These are phyloP conservation scores for Paramecium bursaria DNA, from an alignment of 73 alveolate genomes.

Conservation along the genomic window DNA sequence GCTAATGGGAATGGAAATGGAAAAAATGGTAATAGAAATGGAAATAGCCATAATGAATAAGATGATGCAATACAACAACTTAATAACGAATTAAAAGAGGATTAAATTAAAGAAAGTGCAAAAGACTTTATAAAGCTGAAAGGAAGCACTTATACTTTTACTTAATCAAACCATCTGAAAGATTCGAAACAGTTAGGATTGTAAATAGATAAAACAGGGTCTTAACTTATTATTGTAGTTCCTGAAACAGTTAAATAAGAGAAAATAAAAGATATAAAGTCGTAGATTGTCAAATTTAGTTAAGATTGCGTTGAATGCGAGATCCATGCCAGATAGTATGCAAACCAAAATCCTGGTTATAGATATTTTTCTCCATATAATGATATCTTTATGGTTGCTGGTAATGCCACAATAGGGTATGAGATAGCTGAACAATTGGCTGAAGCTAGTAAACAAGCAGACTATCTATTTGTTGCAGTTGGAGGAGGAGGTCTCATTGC, in stretches of 20 bases:
- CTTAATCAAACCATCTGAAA: too few species aligned
- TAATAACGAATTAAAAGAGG: too few species aligned
- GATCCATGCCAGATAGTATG: conserved; percentile 2
- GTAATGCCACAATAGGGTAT: conserved; percentile 14
- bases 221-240: too few species aligned
- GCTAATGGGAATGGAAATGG: too few species aligned
- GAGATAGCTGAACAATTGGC: neutral
- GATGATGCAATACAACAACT: too few species aligned
- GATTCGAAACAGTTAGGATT: too few species aligned
- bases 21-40: too few species aligned
- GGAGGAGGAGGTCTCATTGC: conserved; percentile 48
- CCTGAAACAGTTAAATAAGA: conserved; percentile 13
- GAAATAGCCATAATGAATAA: too few species aligned
- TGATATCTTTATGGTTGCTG: conserved; percentile 26
- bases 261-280: neutral
- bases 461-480: conserved; percentile 14
- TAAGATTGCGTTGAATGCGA: conserved; percentile 25
- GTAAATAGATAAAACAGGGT: too few species aligned
- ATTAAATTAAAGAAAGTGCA: too few species aligned
- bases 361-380: conserved; percentile 47
- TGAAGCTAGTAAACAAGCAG: neutral
- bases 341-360: neutral
- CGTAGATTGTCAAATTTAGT: neutral
- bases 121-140: too few species aligned
- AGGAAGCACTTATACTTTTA: too few species aligned